Evolutionary conservation across 148 eudicot genomes (phyloP), one percentile per base, ranked within the genome.

Genomic region (Fagopyrum homotropicum): DNA sequence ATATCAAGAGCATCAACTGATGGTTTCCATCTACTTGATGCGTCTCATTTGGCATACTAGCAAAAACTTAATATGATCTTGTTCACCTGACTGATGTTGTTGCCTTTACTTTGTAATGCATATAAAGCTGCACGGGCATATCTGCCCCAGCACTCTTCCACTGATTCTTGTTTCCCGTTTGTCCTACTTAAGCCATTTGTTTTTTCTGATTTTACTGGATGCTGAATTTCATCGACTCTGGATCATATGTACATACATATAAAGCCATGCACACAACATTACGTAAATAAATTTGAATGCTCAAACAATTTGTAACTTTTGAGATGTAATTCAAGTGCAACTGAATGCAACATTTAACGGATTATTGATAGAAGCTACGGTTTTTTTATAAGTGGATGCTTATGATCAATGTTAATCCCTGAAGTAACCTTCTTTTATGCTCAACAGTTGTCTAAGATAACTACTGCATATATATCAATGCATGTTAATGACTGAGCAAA

Each of bases 91-190:
- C 54, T 84, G 59, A 96, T 79, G 82, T 78, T 72, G 81, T 89
- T 85, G 75, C 93, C 93, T 81, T 74, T 86, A 68, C 85, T 79
- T 77, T 87, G 92, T 75, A 96, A 84, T 26, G 98, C 98, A 86
- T 96, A 96, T 50, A 89, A 48, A 77, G 98, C 99, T 79, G 94
- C 99, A 83, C 86, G 83, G 48, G 99, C 97, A 81, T 95, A 95
- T 82, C 82, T 86, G 61, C 98, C 99, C 99, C 99, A 96, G 61
- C 79, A 76, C 79, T 87, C 81, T 76, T 95, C 94, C 77, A 89
- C 90, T 30, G 71, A 22, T 77, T 78, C 82, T 40, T 83, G 45
- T 51, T 87, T 72, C 61, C 82, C 84, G 75, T 80, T 85, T 55
- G 51, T 75, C 45, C 76, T 76, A n/a, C 61, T 45, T 8, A 12